Conservation (phyloP, 768 basidiomycete species). For the Auriscalpium microsporum region DNA sequence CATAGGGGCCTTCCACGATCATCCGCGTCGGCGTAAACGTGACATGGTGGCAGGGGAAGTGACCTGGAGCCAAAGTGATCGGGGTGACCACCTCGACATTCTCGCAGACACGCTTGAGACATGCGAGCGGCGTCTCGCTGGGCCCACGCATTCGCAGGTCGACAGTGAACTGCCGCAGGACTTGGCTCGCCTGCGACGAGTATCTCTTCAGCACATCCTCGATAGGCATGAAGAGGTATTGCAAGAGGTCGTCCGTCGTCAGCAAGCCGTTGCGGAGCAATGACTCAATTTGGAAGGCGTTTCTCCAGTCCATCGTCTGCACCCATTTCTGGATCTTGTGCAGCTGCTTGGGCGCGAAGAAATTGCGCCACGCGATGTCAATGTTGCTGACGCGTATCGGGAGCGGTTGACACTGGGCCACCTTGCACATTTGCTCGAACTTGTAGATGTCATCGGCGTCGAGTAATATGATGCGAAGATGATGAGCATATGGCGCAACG, state of each 20-base stretch:
- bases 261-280: slow-evolving; percentile 56
- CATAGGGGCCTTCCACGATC: slow-evolving; percentile 68
- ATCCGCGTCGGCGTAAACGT: slow-evolving; percentile 71
- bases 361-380: slow-evolving; percentile 38
- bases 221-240: slow-evolving; percentile 36
- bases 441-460: slow-evolving; percentile 39
- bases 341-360: slow-evolving; percentile 44
- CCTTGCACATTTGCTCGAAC: slow-evolving; percentile 47
- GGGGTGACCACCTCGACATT: slow-evolving; percentile 13
- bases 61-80: slow-evolving; percentile 24
- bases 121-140: slow-evolving; percentile 33
- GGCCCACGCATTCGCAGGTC: slow-evolving; percentile 36
- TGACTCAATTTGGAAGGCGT: slow-evolving; percentile 73
- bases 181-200: slow-evolving; percentile 28
- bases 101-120: slow-evolving; percentile 34
- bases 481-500: slow-evolving; percentile 64
- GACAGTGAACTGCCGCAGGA: slow-evolving; percentile 50
- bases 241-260: slow-evolving; percentile 47
- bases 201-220: slow-evolving; percentile 29
- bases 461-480: slow-evolving; percentile 55
- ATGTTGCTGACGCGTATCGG: slow-evolving; percentile 27
- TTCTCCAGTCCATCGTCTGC: slow-evolving; percentile 45
- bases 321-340: slow-evolving; percentile 37
- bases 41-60: slow-evolving; percentile 64
- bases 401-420: slow-evolving; percentile 33